Evolutionary conservation across 495 filamentous ascomycete species (phyloP), one percentile per base, ranked within the genome.

Genomic region (Penicillium maclennaniae): DNA sequence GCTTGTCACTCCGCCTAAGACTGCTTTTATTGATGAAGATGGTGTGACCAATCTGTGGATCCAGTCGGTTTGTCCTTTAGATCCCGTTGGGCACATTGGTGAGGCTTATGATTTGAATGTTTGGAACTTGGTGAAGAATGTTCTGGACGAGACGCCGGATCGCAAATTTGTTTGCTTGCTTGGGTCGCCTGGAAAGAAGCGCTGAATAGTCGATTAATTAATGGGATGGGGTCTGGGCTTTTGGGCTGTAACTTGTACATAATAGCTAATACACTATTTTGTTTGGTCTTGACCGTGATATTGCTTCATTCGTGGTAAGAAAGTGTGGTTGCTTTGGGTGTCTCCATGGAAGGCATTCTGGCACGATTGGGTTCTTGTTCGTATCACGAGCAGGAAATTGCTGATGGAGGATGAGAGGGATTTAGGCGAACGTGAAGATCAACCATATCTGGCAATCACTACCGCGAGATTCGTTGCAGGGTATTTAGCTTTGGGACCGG

Each of bases 51-150:
- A 81, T 51, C 60, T 71, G 0, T 70, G 66, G 51, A 65, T 82
- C 19, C 77, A 82, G 66, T 65, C 72, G 47, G 68, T 60, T 10
- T 81, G 78, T 28, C 69, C 69, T 0, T 44, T 73, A 3, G 79
- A 81, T 41, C 58, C 60, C 0, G 77, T 80, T 6, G 79, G 78
- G 3, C 79, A 82, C 52, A 75, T 78, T 39, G 77, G 76, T 4
- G 72, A 80, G 51, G 75, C 73, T 21, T 80, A 74, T 66, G 79
- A 82, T 59, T 59, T 70, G 55, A 77, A 78, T 59, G 75, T 82
- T 2, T 81, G 78, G 77, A 72, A 79, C 28, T 53, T 82, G 61
- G 71, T 82, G 17, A 63, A 75, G 45, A 81, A 81, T 53, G 79
- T 74, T 36, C 51, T 82, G 39, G 71, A 76, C 37, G 69, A 58